Conservation (phyloP, 176 grass and related monocot genomes). For the Oryza brachyantha region DNA sequence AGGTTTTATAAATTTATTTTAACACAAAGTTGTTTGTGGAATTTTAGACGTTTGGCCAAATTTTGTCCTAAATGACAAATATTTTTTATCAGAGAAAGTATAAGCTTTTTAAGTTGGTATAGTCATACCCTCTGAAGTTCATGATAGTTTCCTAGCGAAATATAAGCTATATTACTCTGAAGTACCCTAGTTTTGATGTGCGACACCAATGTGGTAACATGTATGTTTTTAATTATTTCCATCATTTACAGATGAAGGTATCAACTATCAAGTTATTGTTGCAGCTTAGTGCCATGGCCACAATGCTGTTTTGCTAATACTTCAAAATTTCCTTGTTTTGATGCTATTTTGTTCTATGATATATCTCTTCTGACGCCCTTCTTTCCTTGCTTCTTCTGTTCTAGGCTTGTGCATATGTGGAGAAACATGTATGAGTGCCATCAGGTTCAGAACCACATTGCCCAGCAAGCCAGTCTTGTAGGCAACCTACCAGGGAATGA, state of each 20-base stretch:
- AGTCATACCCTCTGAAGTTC: not conserved
- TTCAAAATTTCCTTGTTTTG: not conserved
- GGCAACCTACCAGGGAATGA: conserved; percentile 60
- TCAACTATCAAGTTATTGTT: not conserved
- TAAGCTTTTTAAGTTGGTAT: not conserved
- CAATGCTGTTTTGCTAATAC: not conserved
- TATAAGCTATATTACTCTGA: conserved; percentile 17
- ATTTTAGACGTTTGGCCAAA: too few relatives aligned
- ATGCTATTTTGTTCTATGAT: not conserved
- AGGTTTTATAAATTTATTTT: too few relatives aligned
- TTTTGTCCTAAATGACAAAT: too few relatives aligned
- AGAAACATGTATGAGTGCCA: conserved; percentile 92
- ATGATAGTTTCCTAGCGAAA: not conserved
- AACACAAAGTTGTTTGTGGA: too few relatives aligned
- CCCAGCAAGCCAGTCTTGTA: conserved; percentile 71
- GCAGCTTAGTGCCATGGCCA: not conserved
- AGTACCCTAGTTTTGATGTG: not conserved
- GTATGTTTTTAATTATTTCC: not conserved
- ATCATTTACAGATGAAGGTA: not conserved
- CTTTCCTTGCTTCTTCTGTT: conserved; percentile 35
- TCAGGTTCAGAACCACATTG: conserved; percentile 80
- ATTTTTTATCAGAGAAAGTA: too few relatives aligned
- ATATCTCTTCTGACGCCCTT: conserved; percentile 1
- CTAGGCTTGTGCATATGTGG: conserved; percentile 93
- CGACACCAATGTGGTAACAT: not conserved